Percentiles rank a stretch among this genome's conserved stretches.
Evolutionary conservation across 1,139 yeast genomes (phyloP).

Genomic region (Pneumocystis carinii): DNA sequence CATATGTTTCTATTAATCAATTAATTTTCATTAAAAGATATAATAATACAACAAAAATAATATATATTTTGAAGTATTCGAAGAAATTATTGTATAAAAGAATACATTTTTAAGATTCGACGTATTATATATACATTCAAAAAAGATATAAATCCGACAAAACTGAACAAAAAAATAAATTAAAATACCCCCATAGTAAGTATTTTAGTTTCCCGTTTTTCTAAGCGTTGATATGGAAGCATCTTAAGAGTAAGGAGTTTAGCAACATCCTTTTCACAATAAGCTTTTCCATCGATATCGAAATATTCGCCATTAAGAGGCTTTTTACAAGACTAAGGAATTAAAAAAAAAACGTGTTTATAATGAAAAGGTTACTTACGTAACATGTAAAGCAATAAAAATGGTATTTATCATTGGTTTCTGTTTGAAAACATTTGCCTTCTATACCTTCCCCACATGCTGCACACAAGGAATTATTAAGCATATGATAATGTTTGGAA

Average conservation of each 20-base stretch:
- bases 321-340: background rate
- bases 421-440: constrained; percentile 1
- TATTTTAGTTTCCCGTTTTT: background rate
- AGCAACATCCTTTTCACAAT: background rate
- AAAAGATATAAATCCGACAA: background rate
- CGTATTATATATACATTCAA: background rate
- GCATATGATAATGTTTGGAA: background rate
- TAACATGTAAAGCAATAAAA: background rate
- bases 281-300: background rate
- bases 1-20: background rate
- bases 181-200: background rate
- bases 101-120: background rate
- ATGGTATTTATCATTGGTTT: background rate
- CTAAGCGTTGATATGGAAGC: background rate
- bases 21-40: background rate
- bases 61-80: background rate
- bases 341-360: background rate
- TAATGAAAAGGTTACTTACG: background rate
- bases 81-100: background rate
- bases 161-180: background rate
- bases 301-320: background rate
- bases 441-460: constrained; percentile 1
- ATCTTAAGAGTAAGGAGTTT: background rate
- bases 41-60: background rate
- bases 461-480: background rate